Evolutionary conservation across 1,139 yeast species (phyloP), one percentile per base, ranked within the genome.

Genomic region (Tardiomyces blankii): DNA sequence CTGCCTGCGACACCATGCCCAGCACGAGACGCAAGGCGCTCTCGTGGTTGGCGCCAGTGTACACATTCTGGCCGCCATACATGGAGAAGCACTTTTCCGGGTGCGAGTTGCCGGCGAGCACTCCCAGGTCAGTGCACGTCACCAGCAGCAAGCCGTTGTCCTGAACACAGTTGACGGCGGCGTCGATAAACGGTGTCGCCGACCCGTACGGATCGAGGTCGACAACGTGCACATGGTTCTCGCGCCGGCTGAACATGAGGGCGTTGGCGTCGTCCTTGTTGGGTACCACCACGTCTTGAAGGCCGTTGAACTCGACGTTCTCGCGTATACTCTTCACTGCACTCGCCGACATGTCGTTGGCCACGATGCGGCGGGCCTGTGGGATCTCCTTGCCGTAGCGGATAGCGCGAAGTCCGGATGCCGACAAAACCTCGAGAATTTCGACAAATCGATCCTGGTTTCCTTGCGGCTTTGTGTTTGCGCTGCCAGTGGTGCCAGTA

Each of bases 201-300:
- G 96, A 83, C 18, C 99, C 99, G 61, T 91, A 91, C 0, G 99
- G 99, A 61, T 91, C 99, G 47, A 91, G 73, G 65, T 91, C 99
- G 48, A 93, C 78, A 11, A 86, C 85, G 59, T 91, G 95, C 65
- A 82, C 59, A 14, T 54, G 64, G 19, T 66, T 67, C 28, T 66
- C 61, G 46, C 73, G 69, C 44, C 70, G 67, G 21, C 67, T 62
- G 46, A 80, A 74, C 96, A 91, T 87, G 60, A 74, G 78, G 43
- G 78, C 78, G 53, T 83, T 86, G 23, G 98, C 98, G 66, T 91
- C 97, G 19, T 91, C 96, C 55, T 75, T 75, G 56, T 85, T 81
- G 11, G 93, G 73, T 39, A 61, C 63, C 23, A 91, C 87, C 9
- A 69, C 63, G 33, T 68, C 65, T 3, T 63, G 60, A 2, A 85